Evolutionary conservation across 352 stramenopile species (phyloP), one percentile per base, ranked within the genome.

Genomic region (Thalassiosira livingstoniorum): DNA sequence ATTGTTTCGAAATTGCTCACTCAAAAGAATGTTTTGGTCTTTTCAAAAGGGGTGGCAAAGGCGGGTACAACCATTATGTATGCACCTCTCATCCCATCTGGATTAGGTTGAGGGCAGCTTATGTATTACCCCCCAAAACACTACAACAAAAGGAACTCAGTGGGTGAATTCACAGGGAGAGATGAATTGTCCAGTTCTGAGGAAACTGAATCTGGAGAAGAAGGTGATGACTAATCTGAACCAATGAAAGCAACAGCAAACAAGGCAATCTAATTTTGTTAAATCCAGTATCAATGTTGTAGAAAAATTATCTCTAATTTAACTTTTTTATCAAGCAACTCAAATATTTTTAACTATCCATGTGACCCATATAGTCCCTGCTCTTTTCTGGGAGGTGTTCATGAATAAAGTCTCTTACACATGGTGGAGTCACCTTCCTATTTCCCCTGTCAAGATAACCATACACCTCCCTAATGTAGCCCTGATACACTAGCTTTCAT

Each of bases 1-100:
- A 35, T 4, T 78, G 69, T 35, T 78, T 62, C 25, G 69, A 78
- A 29, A 78, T 78, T 42, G 55, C 58, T 31, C 69, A 78, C 29
- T 71, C 55, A 5, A 35, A 13, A 4, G 11, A 11, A 58, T 7
- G 4, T 11, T 5, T 7, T 29, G 47, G 47, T 29, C 27, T 58
- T 7, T 58, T 58, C 18, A 10, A 18, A 18, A 10, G 42, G 10
- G 10, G 10, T 18, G 18, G 10, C 10, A 51, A 10, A 11, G n/a
- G 47, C 10, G 47, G 27, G 4, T 5, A 58, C 5, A 27, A 58
- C 10, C 21, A 58, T 27, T 29, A 11, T n/a, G 11, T 58, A n/a
- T 23, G n/a, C 4, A 29, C 21, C 7, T 15, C 2, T 63, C 54
- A 29, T 34, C 23, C 18, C 21, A 35, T 34, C 27, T 64, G 55